These are phyloP conservation scores for Scedosporium boydii DNA, from an alignment of 2,329 filamentous ascomycete genomes.

Conservation along the genomic window DNA sequence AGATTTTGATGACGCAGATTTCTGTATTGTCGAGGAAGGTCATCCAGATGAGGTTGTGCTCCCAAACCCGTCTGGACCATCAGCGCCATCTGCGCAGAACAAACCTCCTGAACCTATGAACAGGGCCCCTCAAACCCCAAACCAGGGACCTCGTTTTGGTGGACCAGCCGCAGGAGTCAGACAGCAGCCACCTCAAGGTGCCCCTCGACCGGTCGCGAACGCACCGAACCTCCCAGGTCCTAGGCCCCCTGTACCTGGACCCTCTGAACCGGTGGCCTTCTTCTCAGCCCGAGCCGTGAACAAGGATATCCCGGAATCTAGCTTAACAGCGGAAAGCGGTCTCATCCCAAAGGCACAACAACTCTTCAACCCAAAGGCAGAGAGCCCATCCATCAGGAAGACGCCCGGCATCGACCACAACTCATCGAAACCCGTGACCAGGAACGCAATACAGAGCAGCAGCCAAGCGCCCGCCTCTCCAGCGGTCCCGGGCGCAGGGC, in stretches of 20 bases:
- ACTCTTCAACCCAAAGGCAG: constrained; percentile 62
- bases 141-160: constrained; percentile 12
- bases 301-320: constrained; percentile 35
- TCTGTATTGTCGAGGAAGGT: constrained; percentile 57
- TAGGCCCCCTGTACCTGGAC: constrained; percentile 16
- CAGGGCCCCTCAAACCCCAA: constrained; percentile 24
- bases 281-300: constrained; percentile 61
- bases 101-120: constrained; percentile 12
- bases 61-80: constrained; percentile 12
- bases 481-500: constrained; percentile 17
- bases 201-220: neutral
- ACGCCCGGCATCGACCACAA: constrained; percentile 80
- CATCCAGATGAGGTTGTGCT: constrained; percentile 66
- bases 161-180: neutral
- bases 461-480: constrained; percentile 6
- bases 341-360: constrained; percentile 35
- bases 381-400: constrained; percentile 79
- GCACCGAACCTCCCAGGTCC: constrained; percentile 14
- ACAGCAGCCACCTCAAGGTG: neutral
- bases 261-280: constrained; percentile 46
- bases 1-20: constrained; percentile 71
- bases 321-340: constrained; percentile 27
- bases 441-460: constrained; percentile 9
- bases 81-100: constrained; percentile 12
- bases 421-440: constrained; percentile 59